A percentile compares a stretch with the other conserved stretches of the same genome.
Evolutionary conservation across 1,284 basidiomycete genomes (phyloP).

Genomic region (Tylopilus orsonianus): DNA sequence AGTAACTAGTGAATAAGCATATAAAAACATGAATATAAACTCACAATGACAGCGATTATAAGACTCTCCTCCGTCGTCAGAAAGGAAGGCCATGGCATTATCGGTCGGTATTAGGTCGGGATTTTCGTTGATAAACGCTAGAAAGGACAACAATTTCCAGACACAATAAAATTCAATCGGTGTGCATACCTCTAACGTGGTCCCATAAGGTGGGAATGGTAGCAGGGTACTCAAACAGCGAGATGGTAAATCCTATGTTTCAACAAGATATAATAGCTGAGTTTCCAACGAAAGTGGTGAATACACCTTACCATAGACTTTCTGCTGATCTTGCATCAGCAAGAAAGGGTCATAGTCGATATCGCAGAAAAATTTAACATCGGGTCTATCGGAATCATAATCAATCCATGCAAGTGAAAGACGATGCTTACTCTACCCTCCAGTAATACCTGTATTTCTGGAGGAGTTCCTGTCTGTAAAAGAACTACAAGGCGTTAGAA

Average conservation of each 20-base stretch:
- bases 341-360: slow-evolving; percentile 87
- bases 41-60: slow-evolving; percentile 89
- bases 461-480: slow-evolving; percentile 80
- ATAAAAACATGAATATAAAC: slow-evolving; percentile 29
- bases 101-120: slow-evolving; percentile 65
- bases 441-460: slow-evolving; percentile 91
- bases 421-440: slow-evolving; percentile 62
- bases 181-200: slow-evolving; percentile 58
- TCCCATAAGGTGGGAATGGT: slow-evolving; percentile 89
- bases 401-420: not conserved
- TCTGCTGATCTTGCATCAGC: slow-evolving; percentile 85
- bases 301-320: slow-evolving; percentile 68
- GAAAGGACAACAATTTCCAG: not conserved
- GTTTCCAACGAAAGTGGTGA: not conserved
- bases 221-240: slow-evolving; percentile 80
- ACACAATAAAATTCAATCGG: not conserved
- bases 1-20: slow-evolving; percentile 1
- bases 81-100: slow-evolving; percentile 82
- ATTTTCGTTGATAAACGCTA: slow-evolving; percentile 77
- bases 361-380: slow-evolving; percentile 85
- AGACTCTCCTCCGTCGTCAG: slow-evolving; percentile 74
- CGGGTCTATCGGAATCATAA: slow-evolving; percentile 51
- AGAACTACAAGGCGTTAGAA: slow-evolving; percentile 57
- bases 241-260: slow-evolving; percentile 75
- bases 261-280: not conserved